A percentile compares a stretch with the other conserved stretches of the same genome.
phyloP scores from a whole-genome alignment of 2,329 filamentous ascomycete species.

The Sphaceloma murrayae region DNA sequence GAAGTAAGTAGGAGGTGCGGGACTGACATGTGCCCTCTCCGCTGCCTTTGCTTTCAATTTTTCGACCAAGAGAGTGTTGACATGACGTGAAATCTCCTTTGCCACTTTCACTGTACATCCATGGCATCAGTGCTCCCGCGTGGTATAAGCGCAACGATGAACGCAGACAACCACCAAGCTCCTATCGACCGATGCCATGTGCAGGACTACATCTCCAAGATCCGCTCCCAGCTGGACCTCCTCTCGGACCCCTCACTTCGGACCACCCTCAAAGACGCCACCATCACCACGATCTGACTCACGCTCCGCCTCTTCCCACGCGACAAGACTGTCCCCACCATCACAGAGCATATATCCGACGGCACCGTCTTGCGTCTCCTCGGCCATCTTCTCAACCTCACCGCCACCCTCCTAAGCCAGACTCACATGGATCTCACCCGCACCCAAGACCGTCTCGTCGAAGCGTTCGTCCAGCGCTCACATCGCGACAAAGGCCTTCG shows the following conservation, averaged over 20 bases:
- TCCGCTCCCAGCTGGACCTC: constrained; percentile 6
- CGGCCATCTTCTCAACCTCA: not conserved
- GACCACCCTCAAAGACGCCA: not conserved
- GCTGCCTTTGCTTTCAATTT: too few species aligned
- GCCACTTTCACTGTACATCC: not conserved
- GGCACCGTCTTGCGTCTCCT: constrained; percentile 3
- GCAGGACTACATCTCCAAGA: not conserved
- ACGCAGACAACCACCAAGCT: not conserved
- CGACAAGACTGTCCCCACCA: not conserved
- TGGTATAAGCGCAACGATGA: too few species aligned
- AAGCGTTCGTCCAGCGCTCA: not conserved
- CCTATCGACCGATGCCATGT: not conserved
- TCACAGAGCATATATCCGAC: constrained; percentile 1
- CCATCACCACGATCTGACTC: not conserved
- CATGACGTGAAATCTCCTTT: not conserved
- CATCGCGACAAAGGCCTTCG: not conserved
- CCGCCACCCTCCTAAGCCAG: not conserved
- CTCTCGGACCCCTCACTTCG: not conserved
- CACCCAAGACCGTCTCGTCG: not conserved
- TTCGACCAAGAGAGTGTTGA: too few species aligned
- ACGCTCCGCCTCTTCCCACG: constrained; percentile 1
- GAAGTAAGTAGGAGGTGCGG: too few species aligned
- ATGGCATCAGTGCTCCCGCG: too few species aligned
- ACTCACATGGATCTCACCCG: not conserved
- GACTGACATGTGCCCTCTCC: too few species aligned